Conservation (phyloP, 768 basidiomycete genomes). For the Amanita pallidorosea region DNA sequence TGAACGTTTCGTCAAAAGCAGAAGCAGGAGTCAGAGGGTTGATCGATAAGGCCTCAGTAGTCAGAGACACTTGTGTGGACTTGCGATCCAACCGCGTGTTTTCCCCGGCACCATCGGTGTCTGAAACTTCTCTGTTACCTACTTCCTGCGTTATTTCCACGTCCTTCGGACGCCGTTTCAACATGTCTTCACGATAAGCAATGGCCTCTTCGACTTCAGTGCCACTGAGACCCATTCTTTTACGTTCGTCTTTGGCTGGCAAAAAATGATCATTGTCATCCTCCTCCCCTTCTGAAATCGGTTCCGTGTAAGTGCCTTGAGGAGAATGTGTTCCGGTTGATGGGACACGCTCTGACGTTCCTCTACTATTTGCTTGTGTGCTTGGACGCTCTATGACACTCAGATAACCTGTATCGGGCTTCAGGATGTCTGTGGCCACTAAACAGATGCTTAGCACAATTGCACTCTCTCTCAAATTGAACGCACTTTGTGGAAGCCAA, state of each 20-base stretch:
- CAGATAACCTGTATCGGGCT: constrained; percentile 76
- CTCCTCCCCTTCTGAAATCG: constrained; percentile 91
- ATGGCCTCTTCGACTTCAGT: constrained; percentile 76
- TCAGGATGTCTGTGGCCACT: constrained; percentile 96
- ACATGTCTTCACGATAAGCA: constrained; percentile 74
- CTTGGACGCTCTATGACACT: constrained; percentile 67
- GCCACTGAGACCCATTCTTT: constrained; percentile 64
- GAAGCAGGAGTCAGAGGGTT: constrained; percentile 79
- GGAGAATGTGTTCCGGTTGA: constrained; percentile 34
- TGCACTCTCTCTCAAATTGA: background rate
- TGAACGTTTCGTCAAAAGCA: constrained; percentile 75
- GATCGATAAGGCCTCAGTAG: constrained; percentile 46
- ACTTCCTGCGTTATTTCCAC: constrained; percentile 14
- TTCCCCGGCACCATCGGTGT: constrained; percentile 12
- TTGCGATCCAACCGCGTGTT: background rate
- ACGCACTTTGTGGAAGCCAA: constrained; percentile 91
- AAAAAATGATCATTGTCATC: constrained; percentile 63
- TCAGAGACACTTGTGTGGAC: constrained; percentile 14
- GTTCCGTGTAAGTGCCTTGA: constrained; percentile 66
- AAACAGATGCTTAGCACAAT: background rate
- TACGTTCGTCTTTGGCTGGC: constrained; percentile 74
- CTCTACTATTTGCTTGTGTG: constrained; percentile 30
- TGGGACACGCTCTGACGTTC: constrained; percentile 31
- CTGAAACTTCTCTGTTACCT: constrained; percentile 13
- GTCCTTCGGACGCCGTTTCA: constrained; percentile 34